Evolutionary conservation across 257 asterid species (phyloP).

Genomic region (Nicotiana knightiana): DNA sequence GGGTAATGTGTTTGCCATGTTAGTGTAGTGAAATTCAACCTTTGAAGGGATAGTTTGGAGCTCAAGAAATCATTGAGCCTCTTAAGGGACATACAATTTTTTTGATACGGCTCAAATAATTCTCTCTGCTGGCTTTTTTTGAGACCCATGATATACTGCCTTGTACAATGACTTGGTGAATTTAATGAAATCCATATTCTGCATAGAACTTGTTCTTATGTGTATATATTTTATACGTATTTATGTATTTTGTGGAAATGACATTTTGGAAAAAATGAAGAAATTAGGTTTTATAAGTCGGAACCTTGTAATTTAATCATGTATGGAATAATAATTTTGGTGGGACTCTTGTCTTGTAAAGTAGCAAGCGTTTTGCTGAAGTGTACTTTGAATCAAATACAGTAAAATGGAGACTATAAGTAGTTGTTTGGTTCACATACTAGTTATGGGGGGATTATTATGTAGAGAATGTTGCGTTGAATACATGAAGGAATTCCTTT

Average conservation of each 20-base stretch:
- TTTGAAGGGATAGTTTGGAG: neutral
- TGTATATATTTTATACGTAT: neutral
- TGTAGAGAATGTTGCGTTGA: neutral
- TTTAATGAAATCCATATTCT: neutral
- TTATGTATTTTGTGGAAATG: neutral
- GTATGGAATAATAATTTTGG: neutral
- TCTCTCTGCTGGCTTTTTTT: neutral
- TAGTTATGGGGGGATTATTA: neutral
- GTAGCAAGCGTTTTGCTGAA: neutral
- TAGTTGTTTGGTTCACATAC: neutral
- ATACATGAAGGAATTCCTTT: neutral
- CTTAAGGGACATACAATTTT: neutral
- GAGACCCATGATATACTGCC: neutral
- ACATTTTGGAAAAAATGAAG: neutral
- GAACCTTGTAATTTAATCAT: neutral
- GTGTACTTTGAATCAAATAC: neutral
- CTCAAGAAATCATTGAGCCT: neutral
- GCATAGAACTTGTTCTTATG: neutral
- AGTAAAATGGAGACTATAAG: neutral
- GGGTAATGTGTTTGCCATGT: neutral
- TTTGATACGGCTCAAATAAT: neutral
- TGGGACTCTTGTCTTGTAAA: neutral
- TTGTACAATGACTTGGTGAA: neutral
- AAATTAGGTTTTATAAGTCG: neutral
- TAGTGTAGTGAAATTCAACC: neutral